A percentile compares a stretch with the other conserved stretches of the same genome.
Conservation (phyloP, 768 basidiomycete species). For the Lactarius sanguifluus region DNA sequence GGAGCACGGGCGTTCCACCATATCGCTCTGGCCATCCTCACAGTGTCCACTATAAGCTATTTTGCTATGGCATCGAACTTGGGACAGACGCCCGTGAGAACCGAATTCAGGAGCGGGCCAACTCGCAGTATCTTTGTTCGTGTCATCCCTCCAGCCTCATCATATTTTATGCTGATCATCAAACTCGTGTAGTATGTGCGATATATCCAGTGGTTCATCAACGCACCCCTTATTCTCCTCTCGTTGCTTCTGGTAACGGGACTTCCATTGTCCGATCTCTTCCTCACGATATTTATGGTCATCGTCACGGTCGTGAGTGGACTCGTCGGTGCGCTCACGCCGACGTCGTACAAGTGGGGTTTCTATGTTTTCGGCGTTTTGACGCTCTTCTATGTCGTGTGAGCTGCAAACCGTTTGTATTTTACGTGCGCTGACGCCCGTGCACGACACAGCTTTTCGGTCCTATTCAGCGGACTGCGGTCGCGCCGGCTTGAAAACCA, state of each 20-base stretch:
- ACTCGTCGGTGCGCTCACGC: conserved; percentile 53
- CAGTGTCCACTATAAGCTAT: conserved; percentile 48
- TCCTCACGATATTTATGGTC: conserved; percentile 47
- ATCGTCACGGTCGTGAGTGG: conserved; percentile 46
- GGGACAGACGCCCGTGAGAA: conserved; percentile 45
- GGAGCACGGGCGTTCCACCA: conserved; percentile 53
- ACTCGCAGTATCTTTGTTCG: conserved; percentile 47
- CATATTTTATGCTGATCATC: not conserved
- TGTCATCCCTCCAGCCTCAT: no score
- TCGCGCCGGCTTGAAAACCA: not conserved
- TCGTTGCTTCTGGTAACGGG: conserved; percentile 47
- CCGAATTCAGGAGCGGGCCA: conserved; percentile 40
- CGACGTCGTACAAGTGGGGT: conserved; percentile 53
- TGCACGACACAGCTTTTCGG: not conserved
- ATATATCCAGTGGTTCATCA: conserved; percentile 59
- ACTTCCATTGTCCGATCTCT: conserved; percentile 49
- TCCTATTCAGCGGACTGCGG: not conserved
- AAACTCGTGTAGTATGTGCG: conserved; percentile 42
- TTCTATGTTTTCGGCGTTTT: conserved; percentile 49
- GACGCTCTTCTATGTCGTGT: conserved; percentile 52
- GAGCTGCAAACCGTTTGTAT: conserved; percentile 27
- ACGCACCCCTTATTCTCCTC: conserved; percentile 52
- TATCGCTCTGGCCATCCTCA: conserved; percentile 46
- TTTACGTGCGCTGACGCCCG: conserved; percentile 14
- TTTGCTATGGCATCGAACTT: conserved; percentile 60